Evolutionary conservation across 2,329 filamentous ascomycete species (phyloP).

Genomic region (Fusarium oxysporum): DNA sequence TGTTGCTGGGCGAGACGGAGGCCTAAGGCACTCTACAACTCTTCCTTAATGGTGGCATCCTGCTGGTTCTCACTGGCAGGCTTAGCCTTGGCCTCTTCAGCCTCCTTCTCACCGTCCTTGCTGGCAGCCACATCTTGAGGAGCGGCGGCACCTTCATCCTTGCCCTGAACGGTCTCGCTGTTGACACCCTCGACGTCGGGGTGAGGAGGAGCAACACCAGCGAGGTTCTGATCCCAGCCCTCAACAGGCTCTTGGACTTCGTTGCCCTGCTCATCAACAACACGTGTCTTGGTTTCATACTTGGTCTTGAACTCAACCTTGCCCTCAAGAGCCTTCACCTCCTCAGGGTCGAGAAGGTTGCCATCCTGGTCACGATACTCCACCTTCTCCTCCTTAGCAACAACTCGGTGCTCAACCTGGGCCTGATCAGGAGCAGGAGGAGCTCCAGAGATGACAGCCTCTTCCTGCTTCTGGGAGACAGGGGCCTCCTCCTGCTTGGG

Average conservation of each 20-base stretch:
- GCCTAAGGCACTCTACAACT: conserved; percentile 47
- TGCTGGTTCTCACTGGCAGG: conserved; percentile 72
- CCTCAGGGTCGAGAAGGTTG: conserved; percentile 84
- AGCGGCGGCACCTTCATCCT: conserved; percentile 49
- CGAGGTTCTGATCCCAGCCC: conserved; percentile 53
- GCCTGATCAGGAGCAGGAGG: conserved; percentile 50
- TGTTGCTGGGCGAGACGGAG: not conserved
- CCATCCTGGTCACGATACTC: conserved; percentile 97
- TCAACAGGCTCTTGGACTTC: conserved; percentile 69
- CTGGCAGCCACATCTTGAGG: conserved; percentile 58
- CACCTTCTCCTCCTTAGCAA: conserved; percentile 79
- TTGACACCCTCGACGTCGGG: conserved; percentile 72
- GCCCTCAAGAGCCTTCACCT: conserved; percentile 86
- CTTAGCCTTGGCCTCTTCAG: conserved; percentile 66
- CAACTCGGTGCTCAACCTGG: conserved; percentile 60
- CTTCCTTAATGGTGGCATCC: conserved; percentile 63
- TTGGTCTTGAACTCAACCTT: conserved; percentile 96
- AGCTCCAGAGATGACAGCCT: conserved; percentile 59
- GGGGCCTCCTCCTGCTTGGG: conserved; percentile 44
- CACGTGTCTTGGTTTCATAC: conserved; percentile 92
- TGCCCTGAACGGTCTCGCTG: conserved; percentile 64
- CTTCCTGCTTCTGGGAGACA: conserved; percentile 42
- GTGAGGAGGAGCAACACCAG: conserved; percentile 66
- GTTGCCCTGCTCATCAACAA: conserved; percentile 84
- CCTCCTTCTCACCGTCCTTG: conserved; percentile 69